Conservation (phyloP, 2,329 filamentous ascomycete species). For the Emericellopsis cladophorae region DNA sequence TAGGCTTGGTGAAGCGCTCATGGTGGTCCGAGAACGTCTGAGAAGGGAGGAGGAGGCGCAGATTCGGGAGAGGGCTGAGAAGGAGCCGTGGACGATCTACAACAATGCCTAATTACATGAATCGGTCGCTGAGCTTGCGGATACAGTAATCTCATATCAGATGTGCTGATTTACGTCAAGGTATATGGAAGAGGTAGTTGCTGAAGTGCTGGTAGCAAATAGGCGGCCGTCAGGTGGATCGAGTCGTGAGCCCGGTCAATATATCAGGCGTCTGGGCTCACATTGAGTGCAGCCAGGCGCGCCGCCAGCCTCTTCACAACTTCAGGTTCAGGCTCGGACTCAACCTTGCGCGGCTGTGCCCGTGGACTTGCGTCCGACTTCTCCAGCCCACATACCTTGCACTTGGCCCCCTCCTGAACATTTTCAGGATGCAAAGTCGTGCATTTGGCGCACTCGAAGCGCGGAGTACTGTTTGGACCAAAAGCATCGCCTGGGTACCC, state of each 20-base stretch:
- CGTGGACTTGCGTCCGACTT: conserved; percentile 49
- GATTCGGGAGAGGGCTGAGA: too few relatives aligned
- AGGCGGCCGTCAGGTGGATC: not conserved
- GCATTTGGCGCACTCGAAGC: conserved; percentile 52
- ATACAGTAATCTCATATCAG: too few relatives aligned
- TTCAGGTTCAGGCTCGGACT: conserved; percentile 48
- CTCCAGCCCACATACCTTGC: conserved; percentile 45
- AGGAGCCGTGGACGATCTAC: too few relatives aligned
- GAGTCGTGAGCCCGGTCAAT: too few relatives aligned
- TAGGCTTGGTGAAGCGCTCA: conserved; percentile 15
- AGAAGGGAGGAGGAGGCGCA: conserved; percentile 1
- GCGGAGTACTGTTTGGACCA: conserved; percentile 34
- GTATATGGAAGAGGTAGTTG: not conserved
- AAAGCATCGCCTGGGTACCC: conserved; percentile 58
- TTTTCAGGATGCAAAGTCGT: conserved; percentile 39
- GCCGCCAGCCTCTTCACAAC: conserved; percentile 44
- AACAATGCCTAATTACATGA: too few relatives aligned
- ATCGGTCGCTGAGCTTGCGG: too few relatives aligned
- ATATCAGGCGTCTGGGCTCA: conserved; percentile 6
- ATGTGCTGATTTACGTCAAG: not conserved
- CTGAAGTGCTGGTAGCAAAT: not conserved
- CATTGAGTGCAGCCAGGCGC: conserved; percentile 33
- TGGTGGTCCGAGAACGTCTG: conserved; percentile 5
- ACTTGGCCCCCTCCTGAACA: conserved; percentile 38
- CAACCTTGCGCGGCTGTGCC: conserved; percentile 44